Conservation (phyloP, 192 early-diverging fungal genomes). For the Tieghemiomyces parasiticus region DNA sequence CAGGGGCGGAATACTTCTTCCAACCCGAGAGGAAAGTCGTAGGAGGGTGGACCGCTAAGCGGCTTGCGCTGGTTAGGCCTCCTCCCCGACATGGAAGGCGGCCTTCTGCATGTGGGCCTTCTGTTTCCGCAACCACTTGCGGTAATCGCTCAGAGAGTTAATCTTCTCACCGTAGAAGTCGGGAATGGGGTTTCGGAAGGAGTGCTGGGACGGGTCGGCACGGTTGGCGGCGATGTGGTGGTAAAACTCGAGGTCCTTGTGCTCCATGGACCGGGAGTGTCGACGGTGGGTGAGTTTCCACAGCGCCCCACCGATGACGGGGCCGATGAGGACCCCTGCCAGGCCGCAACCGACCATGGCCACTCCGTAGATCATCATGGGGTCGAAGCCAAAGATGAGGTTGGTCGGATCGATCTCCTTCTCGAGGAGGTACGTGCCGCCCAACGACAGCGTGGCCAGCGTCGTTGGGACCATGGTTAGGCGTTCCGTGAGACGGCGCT, state of each 20-base stretch:
- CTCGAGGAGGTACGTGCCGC: constrained; percentile 36
- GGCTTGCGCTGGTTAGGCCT: too few species aligned
- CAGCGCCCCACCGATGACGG: constrained; percentile 38
- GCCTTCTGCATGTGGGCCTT: constrained; percentile 55
- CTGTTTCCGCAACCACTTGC: constrained; percentile 81
- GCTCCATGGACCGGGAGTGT: constrained; percentile 22
- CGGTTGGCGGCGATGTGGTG: constrained; percentile 45
- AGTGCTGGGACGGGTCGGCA: constrained; percentile 47
- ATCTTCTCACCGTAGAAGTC: constrained; percentile 92
- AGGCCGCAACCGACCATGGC: constrained; percentile 39
- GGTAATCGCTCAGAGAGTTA: constrained; percentile 64
- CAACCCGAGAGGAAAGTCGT: too few species aligned
- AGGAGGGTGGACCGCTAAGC: too few species aligned
- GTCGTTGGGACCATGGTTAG: constrained; percentile 38
- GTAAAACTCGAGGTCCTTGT: constrained; percentile 39
- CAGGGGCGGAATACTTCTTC: too few species aligned
- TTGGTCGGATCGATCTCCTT: constrained; percentile 43
- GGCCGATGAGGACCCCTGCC: constrained; percentile 45
- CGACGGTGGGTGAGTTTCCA: constrained; percentile 38
- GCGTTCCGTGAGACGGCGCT: constrained; percentile 45
- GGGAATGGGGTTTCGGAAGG: constrained; percentile 60
- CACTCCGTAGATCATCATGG: constrained; percentile 35
- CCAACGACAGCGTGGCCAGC: constrained; percentile 26
- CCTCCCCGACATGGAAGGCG: constrained; percentile 39
- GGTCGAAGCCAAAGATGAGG: constrained; percentile 50